A percentile compares a stretch with the other conserved stretches of the same genome.
These are phyloP conservation scores for barrel medic (Medicago truncatula) DNA, from an alignment of 306 rosid genomes.

Conservation along the genomic window MtrunA17r5.0-ANR NC_053042.1:27904001-27904500, in stretches of 20 bases:
- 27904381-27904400: constrained; percentile 5
- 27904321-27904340: constrained; percentile 20
- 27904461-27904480: constrained; percentile 26
- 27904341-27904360: background rate
- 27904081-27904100: background rate
- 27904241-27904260: constrained; percentile 21
- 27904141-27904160: background rate
- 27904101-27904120: background rate
- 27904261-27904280: constrained; percentile 26
- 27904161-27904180: background rate
- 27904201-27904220: too few relatives aligned
- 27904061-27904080: background rate
- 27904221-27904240: background rate
- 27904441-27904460: background rate
- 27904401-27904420: background rate
- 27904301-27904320: constrained; percentile 19
- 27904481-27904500: constrained; percentile 26
- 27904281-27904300: constrained; percentile 38
- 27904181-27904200: background rate
- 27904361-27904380: background rate
- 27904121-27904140: background rate
- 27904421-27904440: constrained; percentile 51
- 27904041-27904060: background rate
- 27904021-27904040: background rate
- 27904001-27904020: background rate